Percentiles rank a stretch among this genome's conserved stretches.
phyloP scores from a whole-genome alignment of 768 basidiomycete species.

The Lactarius indigo region DNA sequence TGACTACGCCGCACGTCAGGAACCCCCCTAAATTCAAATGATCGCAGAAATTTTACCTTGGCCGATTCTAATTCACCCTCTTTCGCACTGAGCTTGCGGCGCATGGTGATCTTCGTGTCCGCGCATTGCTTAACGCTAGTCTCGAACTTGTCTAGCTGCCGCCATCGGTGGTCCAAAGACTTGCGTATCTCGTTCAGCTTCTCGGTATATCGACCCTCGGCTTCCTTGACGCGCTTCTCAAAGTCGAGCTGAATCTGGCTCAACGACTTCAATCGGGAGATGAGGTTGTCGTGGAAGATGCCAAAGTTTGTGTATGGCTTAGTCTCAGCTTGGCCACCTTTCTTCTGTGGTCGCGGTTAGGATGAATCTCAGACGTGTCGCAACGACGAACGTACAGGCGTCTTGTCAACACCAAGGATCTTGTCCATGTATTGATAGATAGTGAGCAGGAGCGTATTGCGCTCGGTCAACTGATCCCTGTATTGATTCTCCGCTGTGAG shows the following conservation, averaged over 20 bases:
- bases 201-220: slow-evolving; percentile 68
- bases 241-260: slow-evolving; percentile 83
- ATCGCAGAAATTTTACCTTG: slow-evolving; percentile 50
- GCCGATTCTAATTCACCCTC: slow-evolving; percentile 88
- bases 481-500: slow-evolving; percentile 74
- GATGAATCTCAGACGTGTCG: background rate
- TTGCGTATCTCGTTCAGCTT: slow-evolving; percentile 76
- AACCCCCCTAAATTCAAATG: background rate
- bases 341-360: slow-evolving; percentile 49
- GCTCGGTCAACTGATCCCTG: slow-evolving; percentile 88
- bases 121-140: slow-evolving; percentile 75
- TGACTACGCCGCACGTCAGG: slow-evolving; percentile 40
- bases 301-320: slow-evolving; percentile 92
- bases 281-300: slow-evolving; percentile 93
- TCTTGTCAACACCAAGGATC: slow-evolving; percentile 87
- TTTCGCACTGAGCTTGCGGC: slow-evolving; percentile 73
- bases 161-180: slow-evolving; percentile 85
- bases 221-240: slow-evolving; percentile 79
- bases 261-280: slow-evolving; percentile 79
- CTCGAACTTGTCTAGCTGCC: slow-evolving; percentile 92
- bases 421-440: slow-evolving; percentile 96
- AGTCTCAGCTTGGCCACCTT: slow-evolving; percentile 70
- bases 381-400: slow-evolving; percentile 51
- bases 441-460: slow-evolving; percentile 85
- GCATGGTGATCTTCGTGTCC: slow-evolving; percentile 80